Evolutionary conservation across 225 moss, liverwort and hornwort species (phyloP), one percentile per base, ranked within the genome.

Genomic region (Pseudoscleropodium purum): DNA sequence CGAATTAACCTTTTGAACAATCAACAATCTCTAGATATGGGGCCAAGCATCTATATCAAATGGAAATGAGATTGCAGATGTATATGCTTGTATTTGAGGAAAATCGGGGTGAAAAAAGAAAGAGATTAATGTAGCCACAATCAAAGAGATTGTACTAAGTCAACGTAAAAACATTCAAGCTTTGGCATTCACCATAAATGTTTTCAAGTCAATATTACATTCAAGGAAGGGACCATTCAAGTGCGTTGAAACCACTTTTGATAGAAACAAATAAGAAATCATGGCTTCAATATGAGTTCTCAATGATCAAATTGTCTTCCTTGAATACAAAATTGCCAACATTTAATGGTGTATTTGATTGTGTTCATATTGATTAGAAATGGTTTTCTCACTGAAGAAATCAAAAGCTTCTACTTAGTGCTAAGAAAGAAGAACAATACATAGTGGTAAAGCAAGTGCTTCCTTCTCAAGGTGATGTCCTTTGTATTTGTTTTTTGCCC

Each of bases 261-360:
- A 74, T 0, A 0, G 0, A 74, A 45, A 2, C 0, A 0, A 45
- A 17, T 29, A 45, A 45, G 6, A 45, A 73, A 10, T 74, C 1
- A 0, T 29, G 1, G 4, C 17, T 74, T 74, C 0, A 30, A 45
- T 73, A 73, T 0, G 0, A 1, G 0, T 1, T 74, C 3, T 45
- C 17, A 29, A 74, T 29, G 6, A 74, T 74, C 9, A 2, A 45
- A 74, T 0, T 2, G 0, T 45, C 18, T 0, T 74, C 17, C 2
- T 17, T 45, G 1, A 74, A 30, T 6, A 74, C 1, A 45, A 2
- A 45, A 0, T 27, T 2, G 2, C 10, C 6, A 29, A 18, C 6
- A 17, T 45, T 45, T 29, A 9, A 73, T 0, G 13, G 9, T 30
- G 5, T 18, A 74, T 74, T 74, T 45, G 10, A 45, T 30, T 0